A percentile compares a stretch with the other conserved stretches of the same genome.
phyloP scores from a whole-genome alignment of 2,329 filamentous ascomycete genomes.

The Colletotrichum coccodes region DNA sequence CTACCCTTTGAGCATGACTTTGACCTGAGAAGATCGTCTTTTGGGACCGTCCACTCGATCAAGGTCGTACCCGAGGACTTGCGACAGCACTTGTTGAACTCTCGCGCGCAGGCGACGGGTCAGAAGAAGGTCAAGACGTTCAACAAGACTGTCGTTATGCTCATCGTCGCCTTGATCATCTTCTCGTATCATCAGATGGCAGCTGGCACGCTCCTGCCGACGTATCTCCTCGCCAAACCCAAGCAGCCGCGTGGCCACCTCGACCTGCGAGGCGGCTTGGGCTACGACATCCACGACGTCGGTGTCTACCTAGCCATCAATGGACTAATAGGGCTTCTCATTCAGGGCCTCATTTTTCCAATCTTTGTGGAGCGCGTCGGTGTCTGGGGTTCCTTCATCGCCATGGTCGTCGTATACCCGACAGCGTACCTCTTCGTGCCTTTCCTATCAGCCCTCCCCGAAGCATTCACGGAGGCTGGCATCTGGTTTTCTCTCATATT shows the following conservation, averaged over 20 bases:
- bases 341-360: slow-evolving; percentile 79
- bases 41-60: slow-evolving; percentile 54
- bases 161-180: slow-evolving; percentile 51
- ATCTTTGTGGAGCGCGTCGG: slow-evolving; percentile 71
- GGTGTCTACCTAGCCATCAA: slow-evolving; percentile 77
- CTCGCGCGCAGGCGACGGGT: slow-evolving; percentile 6
- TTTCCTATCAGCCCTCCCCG: slow-evolving; percentile 70
- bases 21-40: slow-evolving; percentile 49
- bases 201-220: slow-evolving; percentile 52
- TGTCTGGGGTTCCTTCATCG: slow-evolving; percentile 73
- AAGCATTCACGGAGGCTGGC: slow-evolving; percentile 62
- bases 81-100: slow-evolving; percentile 10
- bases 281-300: slow-evolving; percentile 70
- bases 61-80: slow-evolving; percentile 39
- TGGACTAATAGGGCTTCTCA: slow-evolving; percentile 76
- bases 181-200: slow-evolving; percentile 59
- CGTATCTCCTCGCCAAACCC: slow-evolving; percentile 52
- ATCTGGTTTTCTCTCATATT: slow-evolving; percentile 74
- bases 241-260: slow-evolving; percentile 40
- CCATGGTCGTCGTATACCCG: slow-evolving; percentile 74
- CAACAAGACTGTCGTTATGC: slow-evolving; percentile 50
- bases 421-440: slow-evolving; percentile 76
- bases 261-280: slow-evolving; percentile 69
- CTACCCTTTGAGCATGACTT: slow-evolving; percentile 46
- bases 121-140: slow-evolving; percentile 42